Base-by-base conservation (phyloP, 768 basidiomycete genomes). In the Suillus weaverae region DNA sequence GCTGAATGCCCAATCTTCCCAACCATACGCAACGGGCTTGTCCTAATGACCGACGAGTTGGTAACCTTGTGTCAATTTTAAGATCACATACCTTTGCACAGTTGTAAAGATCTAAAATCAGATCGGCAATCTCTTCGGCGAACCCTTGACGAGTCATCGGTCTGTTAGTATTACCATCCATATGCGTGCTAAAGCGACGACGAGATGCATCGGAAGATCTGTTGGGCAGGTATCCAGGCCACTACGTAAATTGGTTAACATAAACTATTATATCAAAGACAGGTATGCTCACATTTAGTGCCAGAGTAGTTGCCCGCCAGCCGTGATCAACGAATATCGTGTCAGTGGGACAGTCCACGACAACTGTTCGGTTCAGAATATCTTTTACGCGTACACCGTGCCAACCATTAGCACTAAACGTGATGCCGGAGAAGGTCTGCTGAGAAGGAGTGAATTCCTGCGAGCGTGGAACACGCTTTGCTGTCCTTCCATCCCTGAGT, bases 381-480 rank as follows among this genome's bases (percentile, higher is more conserved):
- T 76, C 71, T 62, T 26, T 67, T 0, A 64, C 60, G 14, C 67
- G 65, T 0, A 71, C 69, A 32, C 74, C 74, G 13, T 68, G 62
- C 63, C 68, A 74, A 3, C 70, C 63, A 8, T 56, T 53, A 0
- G 60, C 54, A n/a, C 68, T 68, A 36, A 75, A 75, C 2, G 61
- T 67, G 57, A 76, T 55, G 1, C 60, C 50, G 4, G 60, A 67
- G 26, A 72, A 62, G n/a, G 56, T 67, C 22, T 74, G 64, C 1
- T 32, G 44, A 2, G 60, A 54, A 14, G 71, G 74, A 41, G 20
- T 70, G 9, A 66, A 22, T 2, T 61, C 30, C 11, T 6, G 22
- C 0, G 68, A 62, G 46, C 69, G 74, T 1, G 73, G 74, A 13
- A 75, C 66, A 13, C 57, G 73, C 50, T 67, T 68, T 26, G 67